Percentiles rank a stretch among this genome's conserved stretches.
Evolutionary conservation across 768 basidiomycete genomes (phyloP).

Genomic region (Scleroderma bovista): DNA sequence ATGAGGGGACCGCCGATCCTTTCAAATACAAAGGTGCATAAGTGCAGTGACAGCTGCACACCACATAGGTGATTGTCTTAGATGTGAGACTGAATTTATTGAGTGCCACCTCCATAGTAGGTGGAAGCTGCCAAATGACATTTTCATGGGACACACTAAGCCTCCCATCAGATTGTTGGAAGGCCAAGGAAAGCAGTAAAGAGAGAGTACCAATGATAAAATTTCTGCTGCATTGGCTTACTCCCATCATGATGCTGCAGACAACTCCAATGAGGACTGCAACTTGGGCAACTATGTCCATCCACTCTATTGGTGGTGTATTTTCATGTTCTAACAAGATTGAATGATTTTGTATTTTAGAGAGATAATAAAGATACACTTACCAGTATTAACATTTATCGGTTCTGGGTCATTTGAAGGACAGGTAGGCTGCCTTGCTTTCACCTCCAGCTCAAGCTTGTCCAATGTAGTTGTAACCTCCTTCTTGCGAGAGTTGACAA

Average conservation of each 20-base stretch:
- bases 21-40: neutral
- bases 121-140: neutral
- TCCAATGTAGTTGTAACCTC: neutral
- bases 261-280: slow-evolving; percentile 14
- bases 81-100: neutral
- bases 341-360: no score
- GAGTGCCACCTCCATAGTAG: neutral
- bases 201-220: slow-evolving; percentile 16
- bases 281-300: slow-evolving; percentile 11
- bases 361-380: neutral
- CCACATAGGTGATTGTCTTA: neutral
- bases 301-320: neutral
- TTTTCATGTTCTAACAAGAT: neutral
- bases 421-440: neutral
- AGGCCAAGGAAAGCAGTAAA: neutral
- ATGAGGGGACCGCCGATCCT: neutral
- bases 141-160: slow-evolving; percentile 2
- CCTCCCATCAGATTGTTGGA: neutral
- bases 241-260: slow-evolving; percentile 12
- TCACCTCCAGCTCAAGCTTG: neutral
- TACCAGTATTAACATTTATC: neutral
- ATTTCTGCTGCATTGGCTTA: slow-evolving; percentile 7
- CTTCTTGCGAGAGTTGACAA: neutral
- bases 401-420: neutral
- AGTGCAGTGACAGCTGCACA: slow-evolving; percentile 2